Base-by-base conservation (phyloP, 495 filamentous ascomycete genomes). In the Peziza echinospora region DNA sequence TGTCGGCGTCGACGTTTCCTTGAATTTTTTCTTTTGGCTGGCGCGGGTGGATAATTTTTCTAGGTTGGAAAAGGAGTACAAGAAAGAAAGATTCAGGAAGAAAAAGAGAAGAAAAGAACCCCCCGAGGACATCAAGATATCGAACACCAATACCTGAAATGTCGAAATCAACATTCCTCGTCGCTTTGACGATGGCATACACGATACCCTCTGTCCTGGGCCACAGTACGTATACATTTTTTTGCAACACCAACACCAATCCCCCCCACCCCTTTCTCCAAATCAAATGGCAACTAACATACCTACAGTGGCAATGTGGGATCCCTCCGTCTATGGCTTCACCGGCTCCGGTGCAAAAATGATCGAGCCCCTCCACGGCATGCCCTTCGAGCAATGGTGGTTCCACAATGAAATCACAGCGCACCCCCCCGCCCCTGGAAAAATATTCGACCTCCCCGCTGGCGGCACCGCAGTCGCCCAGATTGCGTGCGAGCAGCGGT, bases 391-490 rank as follows among this genome's bases (percentile, higher is more conserved):
- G 9, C 2, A 49, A 25, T 56, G 53, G 54, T 56, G 54, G 54
- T 56, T 56, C 28, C 54, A 56, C 25, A 53, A 53, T 50, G 49
- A 23, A 13, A 6, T 40, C 11, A 21, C 37, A 24, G 30, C 41
- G 24, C 55, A 55, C 0, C 52, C 58, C 1, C 54, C 58, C 17
- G 65, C 13, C 3, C n/a, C n/a, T n/a, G 65, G 61, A 19, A 62
- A 65, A 9, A 65, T 64, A 23, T 60, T 75, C 25, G 61, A 60
- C 10, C 57, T 75, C 13, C 71, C 70, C 5, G 71, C 69, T n/a
- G 69, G 69, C 7, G 66, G 68, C 6, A 50, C 55, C 0, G 69
- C 72, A 49, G 71, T 63, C 1, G 64, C 70, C 24, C 68, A 75
- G 55, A 54, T 72, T 10, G 69, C 71, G 5, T 66, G 71, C 39